These are phyloP conservation scores for Chrysosporium keratinophilum DNA, from an alignment of 2,329 filamentous ascomycete species.

Conservation along the genomic window DNA sequence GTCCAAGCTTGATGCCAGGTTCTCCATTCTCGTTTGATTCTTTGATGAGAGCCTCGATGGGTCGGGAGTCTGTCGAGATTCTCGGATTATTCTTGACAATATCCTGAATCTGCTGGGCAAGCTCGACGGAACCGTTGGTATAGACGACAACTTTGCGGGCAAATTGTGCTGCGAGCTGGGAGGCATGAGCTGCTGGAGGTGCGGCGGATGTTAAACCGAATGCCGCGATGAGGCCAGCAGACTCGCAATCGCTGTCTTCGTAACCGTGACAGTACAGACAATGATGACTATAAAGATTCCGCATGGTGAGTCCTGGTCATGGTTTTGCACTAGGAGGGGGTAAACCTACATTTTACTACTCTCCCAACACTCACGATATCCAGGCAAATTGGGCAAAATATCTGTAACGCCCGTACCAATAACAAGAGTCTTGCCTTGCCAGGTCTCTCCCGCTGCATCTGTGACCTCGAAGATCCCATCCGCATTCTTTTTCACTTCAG, in stretches of 20 bases:
- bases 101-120: slow-evolving; percentile 20
- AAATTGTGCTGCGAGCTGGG: slow-evolving; percentile 38
- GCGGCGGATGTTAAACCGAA: slow-evolving; percentile 25
- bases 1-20: background rate
- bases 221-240: slow-evolving; percentile 40
- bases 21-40: background rate
- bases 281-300: slow-evolving; percentile 38
- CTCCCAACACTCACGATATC: slow-evolving; percentile 48
- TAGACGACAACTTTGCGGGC: slow-evolving; percentile 41
- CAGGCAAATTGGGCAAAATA: slow-evolving; percentile 41
- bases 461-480: slow-evolving; percentile 28
- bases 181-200: slow-evolving; percentile 32
- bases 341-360: slow-evolving; percentile 35
- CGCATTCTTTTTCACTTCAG: slow-evolving; percentile 13
- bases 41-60: background rate
- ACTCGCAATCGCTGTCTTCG: slow-evolving; percentile 43
- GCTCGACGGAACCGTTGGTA: slow-evolving; percentile 37
- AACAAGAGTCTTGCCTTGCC: slow-evolving; percentile 44
- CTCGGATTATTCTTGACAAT: background rate
- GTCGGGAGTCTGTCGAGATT: slow-evolving; percentile 1
- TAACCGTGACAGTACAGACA: slow-evolving; percentile 53
- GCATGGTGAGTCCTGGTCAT: background rate
- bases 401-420: slow-evolving; percentile 48
- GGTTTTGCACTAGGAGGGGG: background rate
- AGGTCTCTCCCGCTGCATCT: slow-evolving; percentile 37